These are phyloP conservation scores for Vanrija sp. DNA, from an alignment of 1,284 basidiomycete species.

Conservation along the genomic window DNA sequence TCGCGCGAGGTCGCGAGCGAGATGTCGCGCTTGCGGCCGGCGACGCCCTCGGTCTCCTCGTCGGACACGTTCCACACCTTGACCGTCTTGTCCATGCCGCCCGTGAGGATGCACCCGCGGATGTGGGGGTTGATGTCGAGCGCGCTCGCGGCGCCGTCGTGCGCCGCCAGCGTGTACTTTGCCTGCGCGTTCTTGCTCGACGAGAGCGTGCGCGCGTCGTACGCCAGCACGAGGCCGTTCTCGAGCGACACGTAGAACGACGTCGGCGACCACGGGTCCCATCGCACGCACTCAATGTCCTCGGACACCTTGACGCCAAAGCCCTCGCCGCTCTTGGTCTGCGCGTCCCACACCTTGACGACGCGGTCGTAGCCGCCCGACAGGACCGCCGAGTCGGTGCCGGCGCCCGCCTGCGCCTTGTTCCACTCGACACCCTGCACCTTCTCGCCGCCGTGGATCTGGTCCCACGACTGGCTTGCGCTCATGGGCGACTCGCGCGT, in stretches of 20 bases:
- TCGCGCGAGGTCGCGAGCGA: constrained; percentile 85
- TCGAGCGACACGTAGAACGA: constrained; percentile 91
- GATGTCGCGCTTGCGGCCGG: constrained; percentile 63
- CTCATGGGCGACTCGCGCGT: constrained; percentile 60
- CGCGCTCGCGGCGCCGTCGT: constrained; percentile 88
- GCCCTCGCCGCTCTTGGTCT: constrained; percentile 68
- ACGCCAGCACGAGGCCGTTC: constrained; percentile 86
- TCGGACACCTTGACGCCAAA: constrained; percentile 75
- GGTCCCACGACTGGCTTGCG: constrained; percentile 74
- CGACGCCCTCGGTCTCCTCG: constrained; percentile 59
- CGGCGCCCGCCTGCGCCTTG: constrained; percentile 55
- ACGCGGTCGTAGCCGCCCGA: constrained; percentile 93
- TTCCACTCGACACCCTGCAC: constrained; percentile 99
- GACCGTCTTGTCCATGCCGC: constrained; percentile 87
- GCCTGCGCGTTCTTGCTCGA: constrained; percentile 54
- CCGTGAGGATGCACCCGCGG: constrained; percentile 85
- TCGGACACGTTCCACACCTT: constrained; percentile 87
- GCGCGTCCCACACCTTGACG: constrained; percentile 85
- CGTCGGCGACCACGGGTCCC: constrained; percentile 91
- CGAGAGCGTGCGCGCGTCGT: constrained; percentile 79
- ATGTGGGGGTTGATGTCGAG: constrained; percentile 90
- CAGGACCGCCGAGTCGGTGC: constrained; percentile 71
- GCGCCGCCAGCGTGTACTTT: constrained; percentile 87
- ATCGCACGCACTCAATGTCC: constrained; percentile 88
- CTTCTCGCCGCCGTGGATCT: constrained; percentile 81